A percentile compares a stretch with the other conserved stretches of the same genome.
These are phyloP conservation scores for Arthrobotrys iridis DNA, from an alignment of 2,329 filamentous ascomycete genomes.

Conservation along the genomic window DNA sequence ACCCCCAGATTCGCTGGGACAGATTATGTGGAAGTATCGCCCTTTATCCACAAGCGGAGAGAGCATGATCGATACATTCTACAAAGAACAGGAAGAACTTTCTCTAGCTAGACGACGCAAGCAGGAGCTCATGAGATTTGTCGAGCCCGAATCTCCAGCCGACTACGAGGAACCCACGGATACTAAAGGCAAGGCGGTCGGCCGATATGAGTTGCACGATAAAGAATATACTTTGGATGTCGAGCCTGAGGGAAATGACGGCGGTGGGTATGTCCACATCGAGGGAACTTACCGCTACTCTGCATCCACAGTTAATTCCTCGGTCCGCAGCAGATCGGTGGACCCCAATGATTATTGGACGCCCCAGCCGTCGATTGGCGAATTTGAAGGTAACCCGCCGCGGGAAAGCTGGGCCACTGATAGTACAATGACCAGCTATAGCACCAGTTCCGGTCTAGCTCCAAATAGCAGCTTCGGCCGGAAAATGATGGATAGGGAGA, in stretches of 20 bases:
- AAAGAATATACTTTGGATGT: constrained; percentile 38
- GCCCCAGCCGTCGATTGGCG: constrained; percentile 46
- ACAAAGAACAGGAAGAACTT: constrained; percentile 49
- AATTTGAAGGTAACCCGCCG: constrained; percentile 41
- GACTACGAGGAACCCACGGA: constrained; percentile 27
- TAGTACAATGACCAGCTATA: constrained; percentile 50
- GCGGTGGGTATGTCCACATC: constrained; percentile 45
- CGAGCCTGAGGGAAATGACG: constrained; percentile 22
- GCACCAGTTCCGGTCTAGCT: constrained; percentile 49
- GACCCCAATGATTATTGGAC: constrained; percentile 54
- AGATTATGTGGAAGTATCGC: constrained; percentile 49
- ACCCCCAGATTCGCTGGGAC: constrained; percentile 44
- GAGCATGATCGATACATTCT: constrained; percentile 50
- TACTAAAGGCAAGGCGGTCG: constrained; percentile 26
- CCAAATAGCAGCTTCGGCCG: constrained; percentile 49
- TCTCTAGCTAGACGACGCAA: constrained; percentile 32
- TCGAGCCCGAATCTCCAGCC: constrained; percentile 40
- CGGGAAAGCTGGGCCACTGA: constrained; percentile 50
- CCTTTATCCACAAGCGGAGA: constrained; percentile 47
- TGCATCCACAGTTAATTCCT: constrained; percentile 46
- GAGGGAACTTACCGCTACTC: constrained; percentile 49
- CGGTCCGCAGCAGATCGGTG: constrained; percentile 50
- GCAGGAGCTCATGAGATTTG: constrained; percentile 51
- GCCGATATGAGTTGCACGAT: constrained; percentile 45
- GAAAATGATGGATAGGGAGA: constrained; percentile 51